Conservation (phyloP, 306 rosid genomes). For the Bauhinia variegata region DNA sequence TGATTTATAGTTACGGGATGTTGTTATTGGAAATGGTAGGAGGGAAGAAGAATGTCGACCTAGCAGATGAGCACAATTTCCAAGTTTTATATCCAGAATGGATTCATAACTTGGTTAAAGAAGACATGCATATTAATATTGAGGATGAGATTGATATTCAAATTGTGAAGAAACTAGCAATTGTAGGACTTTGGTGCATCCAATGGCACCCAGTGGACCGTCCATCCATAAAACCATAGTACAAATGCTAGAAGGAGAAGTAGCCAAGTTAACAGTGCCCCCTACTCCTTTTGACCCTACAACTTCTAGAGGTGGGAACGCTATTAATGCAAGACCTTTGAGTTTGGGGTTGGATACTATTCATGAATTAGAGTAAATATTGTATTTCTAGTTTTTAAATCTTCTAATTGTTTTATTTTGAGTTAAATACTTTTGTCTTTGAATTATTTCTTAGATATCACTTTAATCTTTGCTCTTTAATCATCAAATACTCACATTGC, state of each 20-base stretch:
- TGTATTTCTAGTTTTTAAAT: no score
- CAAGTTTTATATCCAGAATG: constrained; percentile 29
- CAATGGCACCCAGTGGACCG: constrained; percentile 36
- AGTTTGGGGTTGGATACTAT: constrained; percentile 12
- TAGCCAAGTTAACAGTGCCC: constrained; percentile 6
- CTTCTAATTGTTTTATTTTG: no score
- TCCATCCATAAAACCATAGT: constrained; percentile 32
- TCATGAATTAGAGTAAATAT: not conserved
- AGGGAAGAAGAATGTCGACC: constrained; percentile 14
- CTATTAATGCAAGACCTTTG: not conserved
- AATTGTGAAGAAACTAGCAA: constrained; percentile 19
- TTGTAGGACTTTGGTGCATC: constrained; percentile 43
- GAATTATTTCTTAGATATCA: no score
- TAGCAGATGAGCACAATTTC: not conserved
- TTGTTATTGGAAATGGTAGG: constrained; percentile 37
- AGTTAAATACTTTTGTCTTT: no score
- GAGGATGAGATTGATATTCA: constrained; percentile 3
- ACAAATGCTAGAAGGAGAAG: constrained; percentile 28
- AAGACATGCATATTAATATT: not conserved
- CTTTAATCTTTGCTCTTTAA: no score
- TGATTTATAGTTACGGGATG: constrained; percentile 34
- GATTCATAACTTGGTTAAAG: constrained; percentile 25
- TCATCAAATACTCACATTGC: no score
- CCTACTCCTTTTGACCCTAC: constrained; percentile 25
- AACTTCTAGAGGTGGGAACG: not conserved